phyloP scores from a whole-genome alignment of 2,329 filamentous ascomycete genomes.

The Fusarium nanum region DNA sequence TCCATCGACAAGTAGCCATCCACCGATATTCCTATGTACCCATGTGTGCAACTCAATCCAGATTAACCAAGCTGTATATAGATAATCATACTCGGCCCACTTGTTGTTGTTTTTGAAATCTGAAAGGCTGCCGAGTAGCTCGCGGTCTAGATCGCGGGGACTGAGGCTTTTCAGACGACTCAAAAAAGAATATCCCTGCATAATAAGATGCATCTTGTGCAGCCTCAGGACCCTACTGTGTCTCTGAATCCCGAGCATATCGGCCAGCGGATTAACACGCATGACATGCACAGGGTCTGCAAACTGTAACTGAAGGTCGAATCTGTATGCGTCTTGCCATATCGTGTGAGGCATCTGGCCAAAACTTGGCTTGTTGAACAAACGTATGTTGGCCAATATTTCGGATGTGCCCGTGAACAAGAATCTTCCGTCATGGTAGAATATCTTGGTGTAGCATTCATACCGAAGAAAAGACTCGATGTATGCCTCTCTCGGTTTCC shows the following conservation, averaged over 20 bases:
- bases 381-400: rapidly evolving
- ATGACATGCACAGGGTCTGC: too few relatives aligned
- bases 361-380: background rate
- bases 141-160: too few relatives aligned
- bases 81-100: too few relatives aligned
- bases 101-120: too few relatives aligned
- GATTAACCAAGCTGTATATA: too few relatives aligned
- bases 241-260: too few relatives aligned
- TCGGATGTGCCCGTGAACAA: background rate
- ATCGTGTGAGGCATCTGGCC: background rate
- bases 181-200: background rate
- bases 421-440: background rate
- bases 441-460: background rate
- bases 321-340: background rate
- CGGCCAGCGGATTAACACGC: too few relatives aligned
- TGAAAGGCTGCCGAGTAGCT: too few relatives aligned
- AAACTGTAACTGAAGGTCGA: background rate
- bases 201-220: background rate
- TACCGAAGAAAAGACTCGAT: background rate
- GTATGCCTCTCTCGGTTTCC: background rate
- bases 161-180: background rate
- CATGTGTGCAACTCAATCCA: too few relatives aligned
- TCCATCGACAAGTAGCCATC: too few relatives aligned
- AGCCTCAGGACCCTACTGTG: too few relatives aligned
- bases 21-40: too few relatives aligned